A percentile compares a stretch with the other conserved stretches of the same genome.
Evolutionary conservation across 2,329 filamentous ascomycete genomes (phyloP).

Genomic region (Chalaropsis ovoidea): DNA sequence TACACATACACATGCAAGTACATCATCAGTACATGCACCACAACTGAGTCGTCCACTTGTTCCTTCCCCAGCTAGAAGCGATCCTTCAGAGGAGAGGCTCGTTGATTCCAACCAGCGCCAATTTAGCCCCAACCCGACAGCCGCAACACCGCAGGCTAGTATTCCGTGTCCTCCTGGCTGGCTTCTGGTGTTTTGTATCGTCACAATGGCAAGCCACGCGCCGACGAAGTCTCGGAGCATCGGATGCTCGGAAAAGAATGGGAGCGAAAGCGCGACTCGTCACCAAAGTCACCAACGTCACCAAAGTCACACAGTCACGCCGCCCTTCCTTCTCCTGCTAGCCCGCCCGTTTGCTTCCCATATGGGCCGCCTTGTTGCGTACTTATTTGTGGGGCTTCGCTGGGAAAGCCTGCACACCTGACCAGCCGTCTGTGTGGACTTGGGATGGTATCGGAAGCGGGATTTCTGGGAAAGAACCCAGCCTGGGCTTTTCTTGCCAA

Average conservation of each 20-base stretch:
- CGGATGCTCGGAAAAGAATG: not conserved
- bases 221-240: conserved; percentile 11
- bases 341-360: not conserved
- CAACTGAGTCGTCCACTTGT: not conserved
- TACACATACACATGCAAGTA: not conserved
- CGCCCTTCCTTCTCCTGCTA: not conserved
- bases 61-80: not conserved
- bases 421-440: not conserved
- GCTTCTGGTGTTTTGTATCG: not conserved
- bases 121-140: not conserved
- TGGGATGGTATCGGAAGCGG: conserved; percentile 20
- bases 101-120: not conserved
- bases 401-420: not conserved
- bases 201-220: not conserved
- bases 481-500: not conserved
- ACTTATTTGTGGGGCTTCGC: not conserved
- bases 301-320: no score
- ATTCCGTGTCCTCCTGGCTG: not conserved
- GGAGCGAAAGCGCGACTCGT: not conserved
- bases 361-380: not conserved
- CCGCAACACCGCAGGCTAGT: no score
- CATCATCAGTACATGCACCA: not conserved
- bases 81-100: not conserved
- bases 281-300: no score
- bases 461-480: not conserved